phyloP scores from a whole-genome alignment of 352 stramenopile species.

The Phytophthora pini region DNA sequence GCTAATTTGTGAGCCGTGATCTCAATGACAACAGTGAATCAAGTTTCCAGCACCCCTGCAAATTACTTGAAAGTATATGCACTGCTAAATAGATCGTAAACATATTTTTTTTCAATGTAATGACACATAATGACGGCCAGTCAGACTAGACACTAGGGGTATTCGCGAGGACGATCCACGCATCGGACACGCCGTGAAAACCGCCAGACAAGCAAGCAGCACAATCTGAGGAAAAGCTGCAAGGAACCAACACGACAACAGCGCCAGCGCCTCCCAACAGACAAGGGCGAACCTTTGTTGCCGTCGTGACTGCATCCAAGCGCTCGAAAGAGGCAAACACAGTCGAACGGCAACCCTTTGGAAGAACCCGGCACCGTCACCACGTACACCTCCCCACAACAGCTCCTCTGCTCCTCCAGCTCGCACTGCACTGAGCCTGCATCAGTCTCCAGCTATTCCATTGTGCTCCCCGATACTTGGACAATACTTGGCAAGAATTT shows the following conservation, averaged over 20 bases:
- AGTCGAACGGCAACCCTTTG: slow-evolving; percentile 44
- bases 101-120: no score
- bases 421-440: slow-evolving; percentile 21
- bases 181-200: slow-evolving; percentile 30
- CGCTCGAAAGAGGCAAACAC: slow-evolving; percentile 26
- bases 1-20: neutral
- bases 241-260: slow-evolving; percentile 13
- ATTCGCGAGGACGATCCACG: slow-evolving; percentile 28
- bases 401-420: slow-evolving; percentile 30
- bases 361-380: slow-evolving; percentile 14
- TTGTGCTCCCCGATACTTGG: slow-evolving; percentile 25
- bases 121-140: slow-evolving; percentile 9
- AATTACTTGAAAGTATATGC: no score
- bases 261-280: slow-evolving; percentile 21
- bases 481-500: slow-evolving; percentile 21
- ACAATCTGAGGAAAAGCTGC: slow-evolving; percentile 14
- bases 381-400: slow-evolving; percentile 1
- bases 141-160: slow-evolving; percentile 22
- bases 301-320: slow-evolving; percentile 49
- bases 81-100: no score
- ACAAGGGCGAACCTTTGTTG: slow-evolving; percentile 83
- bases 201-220: slow-evolving; percentile 11
- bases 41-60: no score
- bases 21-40: neutral
- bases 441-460: slow-evolving; percentile 2